Evolutionary conservation across 2,329 filamentous ascomycete genomes (phyloP).

Genomic region (Aspergillus fumigatiaffinis): DNA sequence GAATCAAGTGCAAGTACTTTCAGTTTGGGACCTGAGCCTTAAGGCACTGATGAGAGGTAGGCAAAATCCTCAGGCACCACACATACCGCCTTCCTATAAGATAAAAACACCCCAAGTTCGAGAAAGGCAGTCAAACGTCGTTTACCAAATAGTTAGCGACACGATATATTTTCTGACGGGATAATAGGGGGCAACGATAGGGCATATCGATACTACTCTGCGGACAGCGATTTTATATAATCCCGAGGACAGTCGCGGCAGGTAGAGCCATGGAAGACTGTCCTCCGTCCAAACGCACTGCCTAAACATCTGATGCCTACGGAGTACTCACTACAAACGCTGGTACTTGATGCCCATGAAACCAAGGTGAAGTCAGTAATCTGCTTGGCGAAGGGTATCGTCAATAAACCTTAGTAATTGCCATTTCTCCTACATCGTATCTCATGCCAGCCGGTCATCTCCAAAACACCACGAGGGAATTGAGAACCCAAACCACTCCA

Average conservation of each 20-base stretch:
- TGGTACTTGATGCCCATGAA: neutral
- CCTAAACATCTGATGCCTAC: neutral
- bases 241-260: neutral
- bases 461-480: neutral
- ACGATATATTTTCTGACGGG: neutral
- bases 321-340: neutral
- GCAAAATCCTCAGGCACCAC: neutral
- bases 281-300: neutral
- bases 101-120: neutral
- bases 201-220: neutral
- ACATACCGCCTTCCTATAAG: neutral
- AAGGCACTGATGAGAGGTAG: neutral
- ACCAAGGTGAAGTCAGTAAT: neutral
- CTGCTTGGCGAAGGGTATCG: neutral
- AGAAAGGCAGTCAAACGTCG: neutral
- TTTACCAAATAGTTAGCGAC: neutral
- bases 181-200: neutral
- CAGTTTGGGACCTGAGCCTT: neutral
- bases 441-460: constrained; percentile 2
- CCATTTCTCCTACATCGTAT: constrained; percentile 6
- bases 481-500: neutral
- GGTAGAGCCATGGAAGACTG: neutral
- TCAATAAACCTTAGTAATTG: neutral
- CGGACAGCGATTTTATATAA: neutral
- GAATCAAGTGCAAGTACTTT: neutral